Percentiles rank a stretch among this genome's conserved stretches.
These are phyloP conservation scores for Penicillium tannophilum DNA, from an alignment of 495 filamentous ascomycete species.

Conservation along the genomic window DNA sequence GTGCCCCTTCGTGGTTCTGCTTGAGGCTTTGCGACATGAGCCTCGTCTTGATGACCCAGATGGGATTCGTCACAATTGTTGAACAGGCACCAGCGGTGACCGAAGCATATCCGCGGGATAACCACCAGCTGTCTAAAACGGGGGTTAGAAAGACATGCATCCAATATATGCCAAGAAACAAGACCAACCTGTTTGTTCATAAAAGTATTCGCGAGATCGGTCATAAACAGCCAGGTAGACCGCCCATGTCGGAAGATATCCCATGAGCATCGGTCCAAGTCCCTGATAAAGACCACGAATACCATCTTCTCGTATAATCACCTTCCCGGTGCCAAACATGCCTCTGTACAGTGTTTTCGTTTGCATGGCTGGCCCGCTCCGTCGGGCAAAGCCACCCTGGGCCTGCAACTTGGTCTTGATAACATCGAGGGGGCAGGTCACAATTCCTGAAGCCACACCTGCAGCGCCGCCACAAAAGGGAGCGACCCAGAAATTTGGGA, in stretches of 20 bases:
- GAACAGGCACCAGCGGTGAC: conserved; percentile 89
- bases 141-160: conserved; percentile 13
- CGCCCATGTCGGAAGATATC: conserved; percentile 96
- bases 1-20: conserved; percentile 52
- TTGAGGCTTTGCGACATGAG: conserved; percentile 83
- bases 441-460: conserved; percentile 87
- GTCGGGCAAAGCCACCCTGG: conserved; percentile 73
- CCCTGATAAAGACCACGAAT: conserved; percentile 91
- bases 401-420: conserved; percentile 99
- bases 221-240: conserved; percentile 98
- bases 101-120: conserved; percentile 71
- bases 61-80: conserved; percentile 95
- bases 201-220: conserved; percentile 72
- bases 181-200: conserved; percentile 64
- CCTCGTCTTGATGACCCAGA: conserved; percentile 99
- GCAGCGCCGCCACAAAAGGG: conserved; percentile 82
- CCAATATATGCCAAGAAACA: background rate
- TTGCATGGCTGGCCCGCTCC: conserved; percentile 46
- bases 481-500: conserved; percentile 57
- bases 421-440: conserved; percentile 96
- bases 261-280: conserved; percentile 88
- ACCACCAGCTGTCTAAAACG: conserved; percentile 56
- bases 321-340: conserved; percentile 78
- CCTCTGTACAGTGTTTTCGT: conserved; percentile 71
- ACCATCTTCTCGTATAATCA: conserved; percentile 87